Base-by-base conservation (phyloP, 352 stramenopile genomes). In the Phytopythium oedochilum region DNA sequence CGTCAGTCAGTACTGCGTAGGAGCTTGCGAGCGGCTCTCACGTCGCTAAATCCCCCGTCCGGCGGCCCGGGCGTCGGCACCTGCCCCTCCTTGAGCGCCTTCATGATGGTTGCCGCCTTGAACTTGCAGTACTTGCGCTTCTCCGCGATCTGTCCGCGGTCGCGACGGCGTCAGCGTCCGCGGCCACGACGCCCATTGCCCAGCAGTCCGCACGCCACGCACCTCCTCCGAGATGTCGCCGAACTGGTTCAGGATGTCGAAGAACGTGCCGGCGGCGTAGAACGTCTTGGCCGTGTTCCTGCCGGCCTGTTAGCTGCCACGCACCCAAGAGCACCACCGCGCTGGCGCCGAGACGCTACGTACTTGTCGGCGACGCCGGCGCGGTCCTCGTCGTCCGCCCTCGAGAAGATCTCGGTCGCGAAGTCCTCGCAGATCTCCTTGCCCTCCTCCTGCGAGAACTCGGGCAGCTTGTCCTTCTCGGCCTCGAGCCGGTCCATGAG, bases 181-280 rank as follows among this genome's bases (percentile, higher is more conserved):
- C 9, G 9, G 1, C 10, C 11, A 12, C 11, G n/a, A 5, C 28
- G 28, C n/a, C 23, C 25, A 32, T 10, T 28, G 40, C 39, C 18
- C 14, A 25, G 48, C 22, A 14, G 45, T 17, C 38, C 43, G n/a
- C 7, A 22, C 20, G 15, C 9, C 26, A 58, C 78, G 50, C 53
- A 92, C 82, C 58, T 94, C 75, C 38, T 96, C 82, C 11, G 78
- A 81, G 32, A 87, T 73, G 3, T 88, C 66, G 34, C 94, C 89
- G 74, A 99, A 99, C 71, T 98, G 96, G 53, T 94, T 86, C 47
- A 99, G 71, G 50, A 98, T 97, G 67, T 99, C 96, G 53, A 98
- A 97, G 70, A 99, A 98, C 12, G 78, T 96, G 34, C 89, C 93
- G 2, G 96, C 96, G 0, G 94, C 95, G 78, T 98, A 98, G 75